These are phyloP conservation scores for Ophiostoma ips DNA, from an alignment of 2,329 filamentous ascomycete genomes.

Conservation along the genomic window DNA sequence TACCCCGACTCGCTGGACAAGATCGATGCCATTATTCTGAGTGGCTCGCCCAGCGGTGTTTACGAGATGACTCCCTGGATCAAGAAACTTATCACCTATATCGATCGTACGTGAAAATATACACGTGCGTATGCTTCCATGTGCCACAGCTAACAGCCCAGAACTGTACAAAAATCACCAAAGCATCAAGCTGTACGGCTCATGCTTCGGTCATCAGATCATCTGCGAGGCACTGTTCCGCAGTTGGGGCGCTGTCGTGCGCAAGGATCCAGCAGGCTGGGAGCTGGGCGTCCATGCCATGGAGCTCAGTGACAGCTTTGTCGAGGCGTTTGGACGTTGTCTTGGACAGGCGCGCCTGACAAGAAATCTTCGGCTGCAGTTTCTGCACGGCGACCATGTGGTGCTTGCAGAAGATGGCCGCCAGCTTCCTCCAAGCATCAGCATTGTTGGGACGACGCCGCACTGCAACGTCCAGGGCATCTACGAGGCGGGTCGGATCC, in stretches of 20 bases:
- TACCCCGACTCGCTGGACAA: conserved; percentile 20
- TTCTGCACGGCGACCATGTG: neutral
- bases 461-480: conserved; percentile 26
- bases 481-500: conserved; percentile 23
- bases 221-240: conserved; percentile 24
- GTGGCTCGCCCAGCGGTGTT: conserved; percentile 22
- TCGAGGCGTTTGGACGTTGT: neutral
- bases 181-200: conserved; percentile 26
- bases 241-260: conserved; percentile 16
- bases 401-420: neutral
- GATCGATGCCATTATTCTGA: conserved; percentile 25
- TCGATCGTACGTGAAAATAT: conserved; percentile 7
- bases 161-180: conserved; percentile 17
- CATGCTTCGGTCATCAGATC: conserved; percentile 30
- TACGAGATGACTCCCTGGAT: conserved; percentile 19
- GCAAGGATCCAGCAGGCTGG: conserved; percentile 19
- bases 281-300: conserved; percentile 21
- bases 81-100: conserved; percentile 11
- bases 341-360: neutral
- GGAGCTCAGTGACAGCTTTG: neutral
- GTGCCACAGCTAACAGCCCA: neutral
- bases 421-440: conserved; percentile 9
- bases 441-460: conserved; percentile 14
- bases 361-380: neutral
- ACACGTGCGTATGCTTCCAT: too few species aligned